These are phyloP conservation scores for Neofusicoccum parvum DNA, from an alignment of 2,329 filamentous ascomycete species.

Conservation along the genomic window DNA sequence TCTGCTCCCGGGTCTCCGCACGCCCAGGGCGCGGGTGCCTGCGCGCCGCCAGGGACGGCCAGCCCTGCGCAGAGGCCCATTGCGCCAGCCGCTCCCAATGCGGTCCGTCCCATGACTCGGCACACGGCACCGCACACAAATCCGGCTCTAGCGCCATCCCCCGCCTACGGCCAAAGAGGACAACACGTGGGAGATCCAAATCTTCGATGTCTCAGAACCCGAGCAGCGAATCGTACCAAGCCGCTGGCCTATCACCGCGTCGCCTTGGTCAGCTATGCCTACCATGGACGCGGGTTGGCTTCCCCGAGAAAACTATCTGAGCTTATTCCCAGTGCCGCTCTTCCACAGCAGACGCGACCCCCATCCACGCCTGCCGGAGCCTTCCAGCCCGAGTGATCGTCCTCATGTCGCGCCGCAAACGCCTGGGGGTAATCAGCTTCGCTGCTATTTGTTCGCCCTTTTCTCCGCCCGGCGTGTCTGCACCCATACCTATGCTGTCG, in stretches of 20 bases:
- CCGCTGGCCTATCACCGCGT: neutral
- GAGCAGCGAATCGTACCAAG: neutral
- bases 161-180: neutral
- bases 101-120: slow-evolving; percentile 10
- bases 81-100: neutral
- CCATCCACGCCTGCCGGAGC: neutral
- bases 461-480: neutral
- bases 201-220: neutral
- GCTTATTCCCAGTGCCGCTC: neutral
- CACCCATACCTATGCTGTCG: neutral
- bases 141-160: neutral
- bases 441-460: slow-evolving; percentile 17
- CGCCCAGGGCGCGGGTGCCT: too few species aligned
- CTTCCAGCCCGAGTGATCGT: neutral
- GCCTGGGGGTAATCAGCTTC: slow-evolving; percentile 6
- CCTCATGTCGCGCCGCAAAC: neutral
- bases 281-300: neutral
- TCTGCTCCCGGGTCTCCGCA: neutral
- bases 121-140: neutral
- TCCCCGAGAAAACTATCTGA: neutral
- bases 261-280: neutral
- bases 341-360: neutral
- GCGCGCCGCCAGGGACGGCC: neutral
- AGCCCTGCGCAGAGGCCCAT: slow-evolving; percentile 8
- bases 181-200: slow-evolving; percentile 15